Base-by-base conservation (phyloP, 1,284 basidiomycete genomes). In the Stygiomarasmius scandens region DNA sequence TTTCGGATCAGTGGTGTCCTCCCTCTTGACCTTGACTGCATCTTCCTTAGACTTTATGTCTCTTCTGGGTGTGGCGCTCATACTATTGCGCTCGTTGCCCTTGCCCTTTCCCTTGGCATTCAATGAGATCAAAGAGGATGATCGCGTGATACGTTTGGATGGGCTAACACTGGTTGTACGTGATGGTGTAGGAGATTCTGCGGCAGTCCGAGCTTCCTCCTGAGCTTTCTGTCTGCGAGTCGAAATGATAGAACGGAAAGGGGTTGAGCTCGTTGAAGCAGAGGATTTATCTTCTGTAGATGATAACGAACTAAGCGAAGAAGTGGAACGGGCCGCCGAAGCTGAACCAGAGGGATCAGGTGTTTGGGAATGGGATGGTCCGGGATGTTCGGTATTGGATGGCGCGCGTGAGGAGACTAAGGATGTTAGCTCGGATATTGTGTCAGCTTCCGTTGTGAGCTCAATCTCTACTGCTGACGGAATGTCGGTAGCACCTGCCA, bases 151-250 rank as follows among this genome's bases (percentile, higher is more conserved):
- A 22, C 71, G 69, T 63, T 67, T 74, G 20, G 56, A 27, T 8
- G 53, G 53, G 16, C 43, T 54, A 9, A 12, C 25, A 69, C 70
- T 12, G 68, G 70, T 41, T 65, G 67, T 47, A 69, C 57, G 50
- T 68, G 69, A 47, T 45, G 43, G 45, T 19, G 22, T 43, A 27
- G 61, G 43, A 34, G 47, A 46, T 44, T 48, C 49, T 10, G 52
- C 20, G 52, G 16, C 47, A 54, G 53, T 27, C n/a, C 45, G 48
- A 11, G 49, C 52, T 22, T 53, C 58, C 49, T 63, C 68, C 63
- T 69, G 71, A 19, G 38, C 76, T 65, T 82, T 86, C 69, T 85
- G 85, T 11, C 77, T 74, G 58, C 86, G 84, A 41, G 85, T 83
- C 24, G 83, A 77, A 54, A 86, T 86, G 41, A 83, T 80, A 20